These are phyloP conservation scores for Myriosclerotinia curreyana DNA, from an alignment of 2,329 filamentous ascomycete species.

Conservation along the genomic window DNA sequence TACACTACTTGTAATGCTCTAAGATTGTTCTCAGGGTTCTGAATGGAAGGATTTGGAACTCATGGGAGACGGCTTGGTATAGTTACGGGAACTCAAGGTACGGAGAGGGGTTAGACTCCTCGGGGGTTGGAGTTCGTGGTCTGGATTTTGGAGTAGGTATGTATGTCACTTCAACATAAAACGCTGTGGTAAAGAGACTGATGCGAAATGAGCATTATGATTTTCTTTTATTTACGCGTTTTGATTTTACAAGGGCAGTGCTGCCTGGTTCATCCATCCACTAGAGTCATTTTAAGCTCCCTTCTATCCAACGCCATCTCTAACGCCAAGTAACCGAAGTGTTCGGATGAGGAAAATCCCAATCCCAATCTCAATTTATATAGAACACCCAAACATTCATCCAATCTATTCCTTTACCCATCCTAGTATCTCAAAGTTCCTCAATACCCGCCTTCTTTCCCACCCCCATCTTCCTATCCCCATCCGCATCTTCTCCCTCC, in stretches of 20 bases:
- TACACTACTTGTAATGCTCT: background rate
- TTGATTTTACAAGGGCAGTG: background rate
- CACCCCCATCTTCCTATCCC: conserved; percentile 12
- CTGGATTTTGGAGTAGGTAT: background rate
- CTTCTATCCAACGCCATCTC: background rate
- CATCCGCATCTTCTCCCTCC: conserved; percentile 15
- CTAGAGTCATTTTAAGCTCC: background rate
- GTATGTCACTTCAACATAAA: background rate
- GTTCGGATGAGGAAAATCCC: background rate
- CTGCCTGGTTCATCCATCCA: no score
- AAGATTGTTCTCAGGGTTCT: background rate
- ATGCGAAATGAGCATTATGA: background rate
- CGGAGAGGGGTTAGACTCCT: background rate
- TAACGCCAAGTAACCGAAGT: background rate
- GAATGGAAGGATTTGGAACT: background rate
- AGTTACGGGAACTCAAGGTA: background rate
- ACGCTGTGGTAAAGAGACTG: background rate
- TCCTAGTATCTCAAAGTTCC: conserved; percentile 7
- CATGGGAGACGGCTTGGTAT: background rate
- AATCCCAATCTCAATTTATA: background rate
- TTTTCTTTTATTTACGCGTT: background rate
- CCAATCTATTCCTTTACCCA: no score
- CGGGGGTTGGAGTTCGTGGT: background rate
- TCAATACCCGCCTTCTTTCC: conserved; percentile 14
- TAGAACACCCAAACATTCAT: background rate